These are phyloP conservation scores for Trichoderma sp. DNA, from an alignment of 2,329 filamentous ascomycete species.

Conservation along the genomic window DNA sequence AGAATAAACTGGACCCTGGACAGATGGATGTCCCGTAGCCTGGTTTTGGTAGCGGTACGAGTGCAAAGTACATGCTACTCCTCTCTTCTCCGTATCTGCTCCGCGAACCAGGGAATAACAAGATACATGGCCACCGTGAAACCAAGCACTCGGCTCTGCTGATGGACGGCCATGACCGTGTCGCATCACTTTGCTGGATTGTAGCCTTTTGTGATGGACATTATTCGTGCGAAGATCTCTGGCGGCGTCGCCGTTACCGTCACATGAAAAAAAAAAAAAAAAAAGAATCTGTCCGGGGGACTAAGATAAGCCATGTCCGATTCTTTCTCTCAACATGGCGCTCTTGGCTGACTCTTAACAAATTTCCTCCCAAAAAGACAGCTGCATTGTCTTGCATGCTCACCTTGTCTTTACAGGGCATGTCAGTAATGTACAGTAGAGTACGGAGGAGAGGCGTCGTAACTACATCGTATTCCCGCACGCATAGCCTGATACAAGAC, in stretches of 20 bases:
- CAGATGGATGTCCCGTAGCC: background rate
- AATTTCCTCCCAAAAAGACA: background rate
- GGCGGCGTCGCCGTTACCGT: background rate
- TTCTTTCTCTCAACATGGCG: background rate
- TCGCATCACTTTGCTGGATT: background rate
- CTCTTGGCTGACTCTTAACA: background rate
- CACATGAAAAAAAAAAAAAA: background rate
- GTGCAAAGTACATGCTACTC: background rate
- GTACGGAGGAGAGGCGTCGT: too few species aligned
- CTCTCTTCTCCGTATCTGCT: background rate
- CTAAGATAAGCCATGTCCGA: background rate
- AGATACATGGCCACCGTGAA: background rate
- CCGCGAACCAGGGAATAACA: background rate
- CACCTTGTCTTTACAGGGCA: background rate
- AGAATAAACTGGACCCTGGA: constrained; percentile 12
- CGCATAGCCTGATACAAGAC: background rate
- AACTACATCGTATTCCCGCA: background rate
- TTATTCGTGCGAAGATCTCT: background rate
- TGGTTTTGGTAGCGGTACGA: background rate
- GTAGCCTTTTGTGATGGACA: background rate
- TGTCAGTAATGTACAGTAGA: background rate
- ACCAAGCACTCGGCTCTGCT: background rate
- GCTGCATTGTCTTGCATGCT: background rate
- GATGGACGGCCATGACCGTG: background rate
- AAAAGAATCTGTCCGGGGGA: background rate